Conservation (phyloP, 2,329 filamentous ascomycete species). For the Anthostomella pinea region DNA sequence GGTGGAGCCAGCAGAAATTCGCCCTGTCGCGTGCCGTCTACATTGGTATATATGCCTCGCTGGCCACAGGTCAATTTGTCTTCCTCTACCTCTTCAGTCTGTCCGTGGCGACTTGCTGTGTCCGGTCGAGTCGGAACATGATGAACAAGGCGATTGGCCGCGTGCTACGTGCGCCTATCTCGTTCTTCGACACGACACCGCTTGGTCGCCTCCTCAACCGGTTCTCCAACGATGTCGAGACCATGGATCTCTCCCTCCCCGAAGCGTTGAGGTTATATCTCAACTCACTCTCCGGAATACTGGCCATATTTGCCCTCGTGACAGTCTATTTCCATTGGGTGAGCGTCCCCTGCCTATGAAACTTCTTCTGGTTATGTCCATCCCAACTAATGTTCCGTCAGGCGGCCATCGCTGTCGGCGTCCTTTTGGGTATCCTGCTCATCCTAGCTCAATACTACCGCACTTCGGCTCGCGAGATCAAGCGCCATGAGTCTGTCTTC, state of each 20-base stretch:
- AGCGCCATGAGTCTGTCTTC: slow-evolving; percentile 64
- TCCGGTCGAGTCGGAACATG: slow-evolving; percentile 61
- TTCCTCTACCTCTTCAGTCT: slow-evolving; percentile 61
- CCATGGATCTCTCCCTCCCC: slow-evolving; percentile 66
- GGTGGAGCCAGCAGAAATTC: slow-evolving; percentile 63
- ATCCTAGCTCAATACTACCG: slow-evolving; percentile 64
- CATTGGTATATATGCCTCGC: slow-evolving; percentile 59
- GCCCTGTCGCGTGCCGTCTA: slow-evolving; percentile 49
- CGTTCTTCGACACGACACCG: slow-evolving; percentile 70
- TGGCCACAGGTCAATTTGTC: slow-evolving; percentile 51
- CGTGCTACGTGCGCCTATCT: slow-evolving; percentile 33
- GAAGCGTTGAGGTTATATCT: slow-evolving; percentile 66
- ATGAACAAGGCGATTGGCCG: slow-evolving; percentile 59
- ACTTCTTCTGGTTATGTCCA: neutral
- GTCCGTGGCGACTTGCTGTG: slow-evolving; percentile 56
- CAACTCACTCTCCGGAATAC: slow-evolving; percentile 59
- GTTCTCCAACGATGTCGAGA: slow-evolving; percentile 67
- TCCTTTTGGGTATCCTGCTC: slow-evolving; percentile 57
- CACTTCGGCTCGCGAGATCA: slow-evolving; percentile 64
- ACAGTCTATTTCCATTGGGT: slow-evolving; percentile 63
- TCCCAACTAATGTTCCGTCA: neutral
- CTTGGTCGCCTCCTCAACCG: slow-evolving; percentile 67
- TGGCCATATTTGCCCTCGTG: slow-evolving; percentile 60
- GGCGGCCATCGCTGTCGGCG: slow-evolving; percentile 61
- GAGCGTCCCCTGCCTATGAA: neutral